Conservation (phyloP, 805 yeast species). For the Teunomyces cretensis region DNA sequence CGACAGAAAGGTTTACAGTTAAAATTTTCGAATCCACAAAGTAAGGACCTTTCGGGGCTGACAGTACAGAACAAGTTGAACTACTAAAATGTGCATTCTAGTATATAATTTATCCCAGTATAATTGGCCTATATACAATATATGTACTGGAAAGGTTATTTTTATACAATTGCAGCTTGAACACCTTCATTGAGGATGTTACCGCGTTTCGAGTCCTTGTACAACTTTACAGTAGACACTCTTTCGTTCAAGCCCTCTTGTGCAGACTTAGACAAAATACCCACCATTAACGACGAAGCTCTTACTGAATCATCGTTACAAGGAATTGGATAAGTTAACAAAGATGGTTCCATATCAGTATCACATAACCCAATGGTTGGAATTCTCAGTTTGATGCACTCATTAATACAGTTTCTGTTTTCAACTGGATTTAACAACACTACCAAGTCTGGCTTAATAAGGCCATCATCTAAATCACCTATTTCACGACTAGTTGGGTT, state of each 20-base stretch:
- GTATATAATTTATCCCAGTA: not conserved
- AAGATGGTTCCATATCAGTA: constrained; percentile 87
- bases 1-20: constrained; percentile 18
- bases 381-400: constrained; percentile 76
- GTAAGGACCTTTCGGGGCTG: not conserved
- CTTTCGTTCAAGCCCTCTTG: constrained; percentile 69
- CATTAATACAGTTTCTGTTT: constrained; percentile 74
- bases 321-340: constrained; percentile 92
- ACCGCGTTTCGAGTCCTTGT: constrained; percentile 1
- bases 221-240: constrained; percentile 26
- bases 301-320: constrained; percentile 92
- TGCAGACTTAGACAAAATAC: constrained; percentile 84
- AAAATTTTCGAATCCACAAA: constrained; percentile 1
- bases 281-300: constrained; percentile 74
- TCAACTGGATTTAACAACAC: constrained; percentile 86
- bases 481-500: constrained; percentile 60
- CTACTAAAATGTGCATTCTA: constrained; percentile 1
- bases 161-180: constrained; percentile 4
- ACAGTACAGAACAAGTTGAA: not conserved
- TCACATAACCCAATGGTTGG: constrained; percentile 95
- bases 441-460: constrained; percentile 85
- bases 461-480: constrained; percentile 45
- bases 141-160: not conserved
- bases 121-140: constrained; percentile 5
- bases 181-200: constrained; percentile 6